phyloP scores from a whole-genome alignment of 1,284 basidiomycete genomes.

The Sporisorium graminicola region DNA sequence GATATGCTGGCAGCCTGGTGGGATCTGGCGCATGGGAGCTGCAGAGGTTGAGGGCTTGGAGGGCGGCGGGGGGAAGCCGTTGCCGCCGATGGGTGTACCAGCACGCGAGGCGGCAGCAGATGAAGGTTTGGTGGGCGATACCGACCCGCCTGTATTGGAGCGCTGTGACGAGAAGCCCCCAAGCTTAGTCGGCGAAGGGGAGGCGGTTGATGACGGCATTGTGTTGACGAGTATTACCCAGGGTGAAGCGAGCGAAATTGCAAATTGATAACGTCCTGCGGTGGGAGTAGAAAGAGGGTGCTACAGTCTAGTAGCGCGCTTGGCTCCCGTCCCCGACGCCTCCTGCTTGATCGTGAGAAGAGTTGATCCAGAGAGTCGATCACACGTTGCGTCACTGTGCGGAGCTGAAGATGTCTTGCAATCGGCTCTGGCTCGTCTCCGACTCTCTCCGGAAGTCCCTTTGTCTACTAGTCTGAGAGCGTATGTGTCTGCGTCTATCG shows the following conservation, averaged over 20 bases:
- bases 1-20: conserved; percentile 41
- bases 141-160: conserved; percentile 32
- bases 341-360: neutral
- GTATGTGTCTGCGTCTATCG: no score
- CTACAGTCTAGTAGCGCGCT: neutral
- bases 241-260: neutral
- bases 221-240: neutral
- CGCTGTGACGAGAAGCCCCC: conserved; percentile 34
- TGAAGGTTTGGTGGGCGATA: conserved; percentile 36
- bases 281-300: neutral
- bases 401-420: neutral
- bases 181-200: conserved; percentile 34
- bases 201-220: conserved; percentile 34
- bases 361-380: neutral
- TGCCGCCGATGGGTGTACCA: conserved; percentile 24
- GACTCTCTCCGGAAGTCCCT: no score
- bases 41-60: conserved; percentile 5
- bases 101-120: conserved; percentile 35
- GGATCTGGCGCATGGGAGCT: conserved; percentile 21
- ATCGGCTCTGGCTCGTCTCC: no score
- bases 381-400: neutral
- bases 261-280: neutral
- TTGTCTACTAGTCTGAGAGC: no score
- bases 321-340: neutral
- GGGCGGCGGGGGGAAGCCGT: neutral